These are phyloP conservation scores for Trichoderma citrinoviride DNA, from an alignment of 2,329 filamentous ascomycete genomes.

Conservation along the genomic window DNA sequence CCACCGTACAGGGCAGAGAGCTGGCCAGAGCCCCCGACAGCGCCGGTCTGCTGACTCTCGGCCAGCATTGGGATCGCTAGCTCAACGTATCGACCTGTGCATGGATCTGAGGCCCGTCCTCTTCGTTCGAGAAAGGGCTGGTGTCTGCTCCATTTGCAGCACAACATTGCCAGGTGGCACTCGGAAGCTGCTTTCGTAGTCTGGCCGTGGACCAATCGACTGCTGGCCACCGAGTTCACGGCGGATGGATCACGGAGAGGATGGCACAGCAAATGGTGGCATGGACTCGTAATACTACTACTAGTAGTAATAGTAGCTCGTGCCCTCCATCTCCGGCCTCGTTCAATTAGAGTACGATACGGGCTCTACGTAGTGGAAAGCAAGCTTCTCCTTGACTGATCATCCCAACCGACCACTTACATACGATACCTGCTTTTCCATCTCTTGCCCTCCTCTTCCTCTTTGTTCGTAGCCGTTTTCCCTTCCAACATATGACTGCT, in stretches of 20 bases:
- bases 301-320: no score
- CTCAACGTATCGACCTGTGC: slow-evolving; percentile 10
- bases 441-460: no score
- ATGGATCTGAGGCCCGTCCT: neutral
- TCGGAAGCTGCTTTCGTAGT: slow-evolving; percentile 18
- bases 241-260: no score
- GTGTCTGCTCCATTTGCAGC: slow-evolving; percentile 12
- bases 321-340: no score
- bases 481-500: slow-evolving; percentile 1
- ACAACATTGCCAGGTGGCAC: slow-evolving; percentile 23
- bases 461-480: no score
- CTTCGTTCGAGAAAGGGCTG: neutral
- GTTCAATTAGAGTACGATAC: no score
- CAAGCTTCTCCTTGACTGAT: neutral
- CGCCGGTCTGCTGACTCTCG: slow-evolving; percentile 16
- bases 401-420: neutral
- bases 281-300: no score
- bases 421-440: neutral
- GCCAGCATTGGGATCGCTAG: neutral
- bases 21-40: slow-evolving; percentile 9
- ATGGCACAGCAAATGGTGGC: no score
- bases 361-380: no score
- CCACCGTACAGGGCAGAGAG: neutral
- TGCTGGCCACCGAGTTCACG: neutral
- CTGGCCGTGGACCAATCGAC: slow-evolving; percentile 14